Conservation (phyloP, 108 stramenopile genomes). For the Pseudonitzschia multiseries region DNA sequence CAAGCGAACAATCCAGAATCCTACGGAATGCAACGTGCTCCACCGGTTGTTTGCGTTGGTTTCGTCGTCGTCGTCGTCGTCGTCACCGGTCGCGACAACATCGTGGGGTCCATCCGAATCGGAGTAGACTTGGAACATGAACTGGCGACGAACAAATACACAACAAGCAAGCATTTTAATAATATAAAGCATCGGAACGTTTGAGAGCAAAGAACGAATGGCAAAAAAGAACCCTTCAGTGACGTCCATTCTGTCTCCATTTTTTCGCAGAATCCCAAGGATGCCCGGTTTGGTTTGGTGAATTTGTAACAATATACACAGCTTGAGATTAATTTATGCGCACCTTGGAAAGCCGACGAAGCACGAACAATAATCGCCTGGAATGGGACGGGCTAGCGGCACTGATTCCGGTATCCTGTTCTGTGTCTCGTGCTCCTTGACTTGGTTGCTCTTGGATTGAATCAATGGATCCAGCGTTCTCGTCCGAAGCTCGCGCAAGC, state of each 20-base stretch:
- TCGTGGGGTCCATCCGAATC: conserved; percentile 6
- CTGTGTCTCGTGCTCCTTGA: not conserved
- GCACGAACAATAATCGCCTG: not conserved
- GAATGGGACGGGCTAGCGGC: not conserved
- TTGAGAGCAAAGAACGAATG: not conserved
- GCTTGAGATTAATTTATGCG: not conserved
- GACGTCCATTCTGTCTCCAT: not conserved
- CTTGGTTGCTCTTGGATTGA: not conserved
- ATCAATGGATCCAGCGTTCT: not conserved
- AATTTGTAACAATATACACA: no score
- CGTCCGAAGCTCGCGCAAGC: conserved; percentile 22
- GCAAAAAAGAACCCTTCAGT: not conserved
- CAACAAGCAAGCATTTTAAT: not conserved
- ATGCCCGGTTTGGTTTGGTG: no score
- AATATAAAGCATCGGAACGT: not conserved
- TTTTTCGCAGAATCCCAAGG: not conserved
- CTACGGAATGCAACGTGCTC: conserved; percentile 14
- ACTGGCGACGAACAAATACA: not conserved
- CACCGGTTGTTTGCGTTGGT: not conserved
- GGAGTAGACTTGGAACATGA: not conserved
- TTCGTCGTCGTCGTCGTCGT: not conserved
- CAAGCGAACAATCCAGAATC: conserved; percentile 32
- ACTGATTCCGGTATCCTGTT: not conserved
- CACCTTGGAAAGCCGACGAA: conserved; percentile 4
- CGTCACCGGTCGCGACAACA: not conserved